Percentiles rank a stretch among this genome's conserved stretches.
phyloP scores from a whole-genome alignment of 2,329 filamentous ascomycete species.

The Arthrobotrys conoides region DNA sequence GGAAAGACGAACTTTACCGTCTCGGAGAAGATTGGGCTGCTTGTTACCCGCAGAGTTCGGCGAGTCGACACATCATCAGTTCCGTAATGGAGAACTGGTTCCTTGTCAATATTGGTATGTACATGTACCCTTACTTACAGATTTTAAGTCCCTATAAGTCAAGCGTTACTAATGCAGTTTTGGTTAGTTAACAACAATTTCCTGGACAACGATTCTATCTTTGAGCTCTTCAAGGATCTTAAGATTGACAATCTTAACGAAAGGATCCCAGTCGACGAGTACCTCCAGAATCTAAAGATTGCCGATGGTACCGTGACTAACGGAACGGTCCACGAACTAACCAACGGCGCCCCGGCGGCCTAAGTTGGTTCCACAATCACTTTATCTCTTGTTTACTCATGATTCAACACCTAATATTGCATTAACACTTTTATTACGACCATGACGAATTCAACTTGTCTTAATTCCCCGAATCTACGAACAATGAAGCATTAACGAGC shows the following conservation, averaged over 20 bases:
- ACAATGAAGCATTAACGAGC: conserved; percentile 19
- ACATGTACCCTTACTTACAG: conserved; percentile 66
- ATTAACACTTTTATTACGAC: conserved; percentile 27
- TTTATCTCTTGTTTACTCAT: conserved; percentile 7
- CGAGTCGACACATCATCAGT: conserved; percentile 84
- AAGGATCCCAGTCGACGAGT: conserved; percentile 63
- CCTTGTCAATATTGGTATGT: conserved; percentile 91
- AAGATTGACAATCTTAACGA: conserved; percentile 76
- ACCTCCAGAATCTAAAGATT: conserved; percentile 58
- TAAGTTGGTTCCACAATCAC: conserved; percentile 3
- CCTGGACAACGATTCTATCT: conserved; percentile 84
- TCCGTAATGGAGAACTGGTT: conserved; percentile 91
- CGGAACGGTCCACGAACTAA: conserved; percentile 21
- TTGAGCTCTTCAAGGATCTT: conserved; percentile 86
- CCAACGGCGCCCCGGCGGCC: conserved; percentile 32
- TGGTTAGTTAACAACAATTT: conserved; percentile 97
- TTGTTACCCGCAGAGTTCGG: conserved; percentile 83
- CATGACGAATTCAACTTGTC: conserved; percentile 45
- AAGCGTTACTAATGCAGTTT: conserved; percentile 62
- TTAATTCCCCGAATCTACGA: conserved; percentile 11
- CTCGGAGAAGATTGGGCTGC: conserved; percentile 94
- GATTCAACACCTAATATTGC: conserved; percentile 51
- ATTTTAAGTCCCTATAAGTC: conserved; percentile 10
- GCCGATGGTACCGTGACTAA: conserved; percentile 28
- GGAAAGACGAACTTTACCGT: conserved; percentile 97